These are phyloP conservation scores for Fusarium luffae DNA, from an alignment of 2,329 filamentous ascomycete species.

Conservation along the genomic window DNA sequence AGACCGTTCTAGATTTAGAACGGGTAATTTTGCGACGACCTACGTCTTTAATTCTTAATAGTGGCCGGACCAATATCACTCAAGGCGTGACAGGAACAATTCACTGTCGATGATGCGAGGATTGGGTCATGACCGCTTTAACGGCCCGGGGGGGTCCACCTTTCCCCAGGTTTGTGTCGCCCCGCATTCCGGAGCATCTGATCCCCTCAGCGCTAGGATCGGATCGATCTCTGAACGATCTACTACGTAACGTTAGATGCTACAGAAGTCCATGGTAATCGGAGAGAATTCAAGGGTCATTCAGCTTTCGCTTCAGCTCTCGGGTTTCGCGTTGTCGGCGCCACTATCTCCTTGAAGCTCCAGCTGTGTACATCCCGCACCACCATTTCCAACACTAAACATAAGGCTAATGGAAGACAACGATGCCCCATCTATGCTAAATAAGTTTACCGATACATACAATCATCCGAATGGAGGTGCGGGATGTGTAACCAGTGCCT, in stretches of 20 bases:
- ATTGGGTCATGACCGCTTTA: slow-evolving; percentile 1
- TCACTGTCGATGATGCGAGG: slow-evolving; percentile 2
- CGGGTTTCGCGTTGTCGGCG: neutral
- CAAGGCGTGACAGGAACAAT: neutral
- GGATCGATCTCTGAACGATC: neutral
- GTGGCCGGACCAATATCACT: neutral
- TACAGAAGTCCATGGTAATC: neutral
- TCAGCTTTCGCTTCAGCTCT: neutral
- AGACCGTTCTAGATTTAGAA: neutral
- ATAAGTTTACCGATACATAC: neutral
- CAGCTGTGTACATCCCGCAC: neutral
- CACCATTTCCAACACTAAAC: neutral
- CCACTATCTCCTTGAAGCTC: neutral
- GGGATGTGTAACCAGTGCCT: neutral
- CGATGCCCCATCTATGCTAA: neutral
- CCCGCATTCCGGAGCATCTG: neutral
- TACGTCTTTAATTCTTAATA: neutral
- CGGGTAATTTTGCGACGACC: neutral
- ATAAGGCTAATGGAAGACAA: neutral
- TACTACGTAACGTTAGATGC: neutral
- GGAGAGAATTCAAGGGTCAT: neutral
- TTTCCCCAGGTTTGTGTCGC: neutral
- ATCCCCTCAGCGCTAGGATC: neutral
- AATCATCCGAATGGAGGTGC: neutral
- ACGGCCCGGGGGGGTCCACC: neutral